These are phyloP conservation scores for Cryptomeria japonica DNA, from an alignment of 75 land plant species.

Conservation along the genomic window DNA sequence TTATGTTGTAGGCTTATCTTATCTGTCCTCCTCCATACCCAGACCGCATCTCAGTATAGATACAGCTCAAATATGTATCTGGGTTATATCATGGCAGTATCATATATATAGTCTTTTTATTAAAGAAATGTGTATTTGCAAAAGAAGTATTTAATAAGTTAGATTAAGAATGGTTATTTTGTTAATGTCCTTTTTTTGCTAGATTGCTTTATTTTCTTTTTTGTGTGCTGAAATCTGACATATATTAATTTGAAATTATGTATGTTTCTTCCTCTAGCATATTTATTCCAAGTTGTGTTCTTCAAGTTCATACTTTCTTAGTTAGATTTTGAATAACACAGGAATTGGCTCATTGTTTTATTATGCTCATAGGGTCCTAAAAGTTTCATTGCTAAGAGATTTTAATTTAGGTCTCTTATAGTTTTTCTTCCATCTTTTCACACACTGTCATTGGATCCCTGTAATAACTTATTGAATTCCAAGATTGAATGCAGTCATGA, in stretches of 20 bases:
- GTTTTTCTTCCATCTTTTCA: neutral
- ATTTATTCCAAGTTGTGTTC: neutral
- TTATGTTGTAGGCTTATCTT: no score
- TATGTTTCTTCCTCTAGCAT: neutral
- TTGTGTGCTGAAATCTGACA: neutral
- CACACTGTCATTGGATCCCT: neutral
- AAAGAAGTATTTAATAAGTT: no score
- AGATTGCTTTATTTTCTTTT: neutral
- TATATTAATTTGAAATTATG: neutral
- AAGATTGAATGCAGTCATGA: neutral
- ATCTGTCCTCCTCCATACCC: no score
- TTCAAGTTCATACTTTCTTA: neutral
- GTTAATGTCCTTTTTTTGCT: neutral
- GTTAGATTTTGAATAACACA: neutral
- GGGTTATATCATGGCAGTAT: no score
- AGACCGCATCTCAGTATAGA: no score
- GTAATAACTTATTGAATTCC: neutral
- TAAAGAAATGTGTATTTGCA: no score
- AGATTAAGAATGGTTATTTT: no score
- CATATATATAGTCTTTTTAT: no score
- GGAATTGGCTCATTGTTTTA: neutral
- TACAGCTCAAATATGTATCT: no score
- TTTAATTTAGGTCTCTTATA: neutral
- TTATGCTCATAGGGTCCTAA: neutral
- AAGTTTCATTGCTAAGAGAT: neutral